phyloP scores from a whole-genome alignment of 495 filamentous ascomycete species.

The Lepidopterella palustris region DNA sequence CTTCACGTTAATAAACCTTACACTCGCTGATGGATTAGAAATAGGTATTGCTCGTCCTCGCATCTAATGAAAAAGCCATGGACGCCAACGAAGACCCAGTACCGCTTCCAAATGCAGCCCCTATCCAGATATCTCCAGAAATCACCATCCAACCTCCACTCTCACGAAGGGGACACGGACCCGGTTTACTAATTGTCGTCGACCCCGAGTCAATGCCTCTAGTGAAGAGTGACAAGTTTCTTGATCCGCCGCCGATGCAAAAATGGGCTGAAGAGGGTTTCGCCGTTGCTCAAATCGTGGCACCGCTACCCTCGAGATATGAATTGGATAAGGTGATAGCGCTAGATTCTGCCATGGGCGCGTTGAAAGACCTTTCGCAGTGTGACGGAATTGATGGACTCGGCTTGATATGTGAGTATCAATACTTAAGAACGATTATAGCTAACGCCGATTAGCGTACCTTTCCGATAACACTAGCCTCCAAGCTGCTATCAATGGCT shows the following conservation, averaged over 20 bases:
- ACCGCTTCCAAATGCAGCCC: background rate
- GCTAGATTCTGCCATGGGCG: background rate
- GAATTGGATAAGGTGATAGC: background rate
- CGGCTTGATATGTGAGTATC: background rate
- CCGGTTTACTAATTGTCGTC: slow-evolving; percentile 46
- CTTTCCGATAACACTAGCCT: background rate
- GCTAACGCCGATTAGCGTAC: background rate
- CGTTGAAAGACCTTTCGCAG: background rate
- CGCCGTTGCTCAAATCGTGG: slow-evolving; percentile 42
- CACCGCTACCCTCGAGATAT: slow-evolving; percentile 7
- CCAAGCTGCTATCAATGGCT: background rate
- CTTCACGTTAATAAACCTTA: no score
- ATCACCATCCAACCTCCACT: slow-evolving; percentile 47
- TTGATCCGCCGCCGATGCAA: slow-evolving; percentile 41
- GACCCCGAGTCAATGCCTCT: slow-evolving; percentile 15
- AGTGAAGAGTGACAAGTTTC: slow-evolving; percentile 7
- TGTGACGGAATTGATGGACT: background rate
- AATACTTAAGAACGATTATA: background rate
- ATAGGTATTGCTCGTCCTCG: no score
- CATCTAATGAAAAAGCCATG: no score
- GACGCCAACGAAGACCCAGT: no score
- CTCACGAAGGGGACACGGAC: slow-evolving; percentile 49
- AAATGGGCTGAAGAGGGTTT: slow-evolving; percentile 60
- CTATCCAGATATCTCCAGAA: background rate
- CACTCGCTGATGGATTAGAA: no score